Evolutionary conservation across 2,329 filamentous ascomycete species (phyloP), one percentile per base, ranked within the genome.

Genomic region (Zymoseptoria brevis): DNA sequence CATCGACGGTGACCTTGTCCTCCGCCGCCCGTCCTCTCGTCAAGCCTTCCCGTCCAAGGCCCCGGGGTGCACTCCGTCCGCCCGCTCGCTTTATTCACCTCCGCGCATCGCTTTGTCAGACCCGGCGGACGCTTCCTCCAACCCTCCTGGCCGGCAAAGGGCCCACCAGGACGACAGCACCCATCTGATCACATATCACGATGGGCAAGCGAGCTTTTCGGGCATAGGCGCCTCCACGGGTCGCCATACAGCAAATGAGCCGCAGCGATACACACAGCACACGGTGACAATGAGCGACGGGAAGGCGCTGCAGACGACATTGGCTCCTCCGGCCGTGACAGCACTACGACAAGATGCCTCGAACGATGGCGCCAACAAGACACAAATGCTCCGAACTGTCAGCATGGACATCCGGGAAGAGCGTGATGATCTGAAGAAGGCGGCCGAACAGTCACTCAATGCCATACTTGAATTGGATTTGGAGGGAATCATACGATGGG

Each of bases 371-470:
- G 45, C 29, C 53, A 57, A 57, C 57, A 63, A 57, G 64, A 68
- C 57, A 50, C 67, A 61, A 26, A 83, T 85, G 81, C 77, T 81
- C 68, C 77, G 85, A 60, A 79, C 90, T 11, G 78, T 94, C 66
- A 96, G 89, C 75, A 86, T 91, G 75, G 87, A 96, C 73, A 96
- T 97, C 69, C 87, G 90, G 67, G 90, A 95, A 71, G 91, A 97
- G 77, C 85, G 92, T 63, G 89, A 96, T 72, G 93, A 97, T 73
- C 82, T 99, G 67, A 91, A 92, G 71, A 90, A 96, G 77, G 94
- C 93, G 49, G 94, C 93, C 55, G 93, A 97, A 76, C 90, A 96
- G 77, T 96, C 92, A 21, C 81, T 96, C 72, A 99, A 97, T 75
- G 89, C 96, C 64, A 96, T 99, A 73, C 83, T 99, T 72, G 93